Evolutionary conservation across 345 rosid species (phyloP).

Genomic region (Hibiscus syriacus): DNA sequence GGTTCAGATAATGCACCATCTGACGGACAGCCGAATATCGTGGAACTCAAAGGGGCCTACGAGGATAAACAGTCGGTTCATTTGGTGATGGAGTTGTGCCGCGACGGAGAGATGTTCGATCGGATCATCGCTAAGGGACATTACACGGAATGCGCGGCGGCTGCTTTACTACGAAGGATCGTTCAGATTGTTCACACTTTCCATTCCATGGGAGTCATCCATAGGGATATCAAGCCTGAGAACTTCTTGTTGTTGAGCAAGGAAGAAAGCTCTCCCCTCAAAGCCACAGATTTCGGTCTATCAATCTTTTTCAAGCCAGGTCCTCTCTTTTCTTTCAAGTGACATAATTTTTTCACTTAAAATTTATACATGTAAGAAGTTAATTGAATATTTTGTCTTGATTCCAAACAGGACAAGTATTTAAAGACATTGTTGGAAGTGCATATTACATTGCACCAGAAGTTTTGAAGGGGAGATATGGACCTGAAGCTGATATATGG

Average conservation of each 20-base stretch:
- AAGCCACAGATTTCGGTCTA: slow-evolving; percentile 86
- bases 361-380: no score
- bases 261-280: slow-evolving; percentile 77
- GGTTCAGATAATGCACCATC: neutral
- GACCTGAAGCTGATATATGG: slow-evolving; percentile 95
- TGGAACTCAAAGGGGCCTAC: slow-evolving; percentile 87
- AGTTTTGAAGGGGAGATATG: slow-evolving; percentile 80
- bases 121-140: slow-evolving; percentile 89
- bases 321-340: neutral
- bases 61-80: slow-evolving; percentile 93
- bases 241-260: slow-evolving; percentile 71
- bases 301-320: slow-evolving; percentile 89
- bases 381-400: neutral
- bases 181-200: slow-evolving; percentile 84
- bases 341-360: no score
- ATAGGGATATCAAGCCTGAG: slow-evolving; percentile 92
- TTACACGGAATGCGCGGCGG: slow-evolving; percentile 83
- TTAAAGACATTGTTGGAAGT: slow-evolving; percentile 87
- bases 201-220: slow-evolving; percentile 92
- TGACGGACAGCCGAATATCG: slow-evolving; percentile 34
- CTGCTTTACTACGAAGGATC: slow-evolving; percentile 67
- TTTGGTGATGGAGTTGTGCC: slow-evolving; percentile 91
- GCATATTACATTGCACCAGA: slow-evolving; percentile 97
- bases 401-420: slow-evolving; percentile 51
- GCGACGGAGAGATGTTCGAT: slow-evolving; percentile 86